Conservation (phyloP, 2,329 filamentous ascomycete genomes). For the Aschersonia sp. region DNA sequence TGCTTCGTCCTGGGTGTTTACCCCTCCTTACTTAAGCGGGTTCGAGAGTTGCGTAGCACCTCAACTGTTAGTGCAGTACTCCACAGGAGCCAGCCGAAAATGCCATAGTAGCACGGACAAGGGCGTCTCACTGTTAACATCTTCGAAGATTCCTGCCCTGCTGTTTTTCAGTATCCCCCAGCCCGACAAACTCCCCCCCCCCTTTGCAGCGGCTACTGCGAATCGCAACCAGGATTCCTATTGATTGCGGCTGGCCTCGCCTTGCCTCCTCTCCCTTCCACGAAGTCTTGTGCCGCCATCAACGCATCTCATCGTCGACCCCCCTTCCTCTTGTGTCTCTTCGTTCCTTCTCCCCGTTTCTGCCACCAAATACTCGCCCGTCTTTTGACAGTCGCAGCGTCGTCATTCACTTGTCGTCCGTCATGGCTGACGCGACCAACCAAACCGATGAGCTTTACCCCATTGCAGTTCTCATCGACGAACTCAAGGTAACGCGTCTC, state of each 20-base stretch:
- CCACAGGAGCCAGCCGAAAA: too few species aligned
- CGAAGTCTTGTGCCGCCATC: too few species aligned
- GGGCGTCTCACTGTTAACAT: too few species aligned
- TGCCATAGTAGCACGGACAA: too few species aligned
- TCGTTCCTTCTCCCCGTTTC: constrained; percentile 2
- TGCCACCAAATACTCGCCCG: constrained; percentile 2
- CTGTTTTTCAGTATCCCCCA: background rate
- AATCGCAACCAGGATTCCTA: background rate
- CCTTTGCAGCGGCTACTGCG: background rate
- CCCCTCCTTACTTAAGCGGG: too few species aligned
- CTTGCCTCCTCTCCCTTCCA: background rate
- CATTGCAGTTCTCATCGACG: constrained; percentile 98
- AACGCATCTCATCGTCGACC: background rate
- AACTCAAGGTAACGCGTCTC: constrained; percentile 68
- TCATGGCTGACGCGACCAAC: constrained; percentile 79
- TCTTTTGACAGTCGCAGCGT: constrained; percentile 15
- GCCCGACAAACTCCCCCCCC: too few species aligned
- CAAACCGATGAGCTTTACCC: constrained; percentile 98
- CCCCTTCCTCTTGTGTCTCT: constrained; percentile 1
- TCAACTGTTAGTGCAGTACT: background rate
- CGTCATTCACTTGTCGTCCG: constrained; percentile 24
- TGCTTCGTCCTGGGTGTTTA: background rate
- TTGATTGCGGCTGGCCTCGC: background rate
- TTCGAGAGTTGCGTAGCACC: too few species aligned
- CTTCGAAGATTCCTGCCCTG: background rate